Percentiles rank a stretch among this genome's conserved stretches.
Evolutionary conservation across 1,284 basidiomycete species (phyloP).

Genomic region (Malassezia furfur): DNA sequence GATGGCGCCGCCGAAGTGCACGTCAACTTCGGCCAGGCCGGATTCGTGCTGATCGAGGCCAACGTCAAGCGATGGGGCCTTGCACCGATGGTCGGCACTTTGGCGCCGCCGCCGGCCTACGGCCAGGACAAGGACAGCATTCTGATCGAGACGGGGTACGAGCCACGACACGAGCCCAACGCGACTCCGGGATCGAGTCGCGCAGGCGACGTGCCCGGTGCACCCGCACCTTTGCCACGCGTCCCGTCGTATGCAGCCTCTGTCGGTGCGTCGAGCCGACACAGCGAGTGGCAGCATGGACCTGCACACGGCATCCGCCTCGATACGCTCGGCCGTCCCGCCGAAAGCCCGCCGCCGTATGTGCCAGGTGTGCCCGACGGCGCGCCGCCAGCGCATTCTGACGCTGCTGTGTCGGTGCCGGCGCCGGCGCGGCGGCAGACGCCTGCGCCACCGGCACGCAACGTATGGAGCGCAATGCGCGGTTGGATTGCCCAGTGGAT

Average conservation of each 20-base stretch:
- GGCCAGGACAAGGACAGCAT: conserved; percentile 47
- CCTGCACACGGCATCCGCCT: neutral
- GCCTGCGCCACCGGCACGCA: neutral
- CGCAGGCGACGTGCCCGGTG: neutral
- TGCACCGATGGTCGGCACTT: conserved; percentile 46
- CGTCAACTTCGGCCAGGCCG: conserved; percentile 47
- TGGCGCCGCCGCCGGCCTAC: conserved; percentile 46
- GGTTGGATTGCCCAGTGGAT: neutral
- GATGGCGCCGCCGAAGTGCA: conserved; percentile 44
- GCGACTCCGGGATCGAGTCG: neutral
- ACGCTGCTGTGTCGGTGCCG: neutral
- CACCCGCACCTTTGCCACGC: neutral
- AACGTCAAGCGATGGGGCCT: conserved; percentile 48
- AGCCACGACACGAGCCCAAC: neutral
- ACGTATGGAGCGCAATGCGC: neutral
- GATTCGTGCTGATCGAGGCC: conserved; percentile 48
- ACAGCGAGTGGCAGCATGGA: neutral
- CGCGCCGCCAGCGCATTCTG: too few species aligned
- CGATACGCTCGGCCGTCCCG: neutral
- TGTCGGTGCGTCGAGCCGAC: neutral
- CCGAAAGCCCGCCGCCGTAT: conserved; percentile 6
- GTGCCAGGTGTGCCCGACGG: neutral
- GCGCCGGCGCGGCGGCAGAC: neutral
- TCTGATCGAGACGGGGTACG: conserved; percentile 34
- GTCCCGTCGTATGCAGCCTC: conserved; percentile 5